Evolutionary conservation across 805 yeast genomes (phyloP), one percentile per base, ranked within the genome.

Genomic region (Cyberlindnera meyerae): DNA sequence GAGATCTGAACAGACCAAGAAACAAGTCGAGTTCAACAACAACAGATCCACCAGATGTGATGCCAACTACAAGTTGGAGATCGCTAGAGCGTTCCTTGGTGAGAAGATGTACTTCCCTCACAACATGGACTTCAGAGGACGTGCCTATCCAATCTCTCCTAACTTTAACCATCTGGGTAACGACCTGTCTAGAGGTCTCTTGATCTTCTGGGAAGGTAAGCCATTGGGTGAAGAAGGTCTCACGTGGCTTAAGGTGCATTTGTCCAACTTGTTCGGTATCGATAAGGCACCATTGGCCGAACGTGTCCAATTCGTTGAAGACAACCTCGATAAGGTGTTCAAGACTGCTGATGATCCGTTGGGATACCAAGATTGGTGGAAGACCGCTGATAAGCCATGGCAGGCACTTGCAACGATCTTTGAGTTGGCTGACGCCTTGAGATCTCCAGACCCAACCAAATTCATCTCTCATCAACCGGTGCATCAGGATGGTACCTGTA

Each of bases 1-100:
- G 74, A 79, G 79, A 48, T 66, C 77, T 18, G 60, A 66, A 33
- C 75, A 84, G 39, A 79, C 77, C 38, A 68, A 65, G 25, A 50
- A 75, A 8, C 69, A 78, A 15, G 74, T 77, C 45, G 79, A 75
- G 29, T 79, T 78, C 42, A 75, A 83, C 9, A 67, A 81, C 16
- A 68, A 73, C 44, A 77, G 93, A 59, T 89, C 97, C 0, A 83
- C 81, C 57, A 76, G 98, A 59, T 93, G 98, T 65, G 97, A 89
- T 60, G 71, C 85, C 44, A 90, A 93, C 58, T 93, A 93, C 60
- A 93, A 87, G 58, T 63, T 93, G 35, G 98, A 93, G 60, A 87
- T 93, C 55, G 97, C 98, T 1, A 73, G 97, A 46, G 96, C 96
- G 0, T 87, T 82, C 60, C 62, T 82, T 18, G 94, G 94, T 17